A percentile compares a stretch with the other conserved stretches of the same genome.
phyloP scores from a whole-genome alignment of 305 asterid genomes.

The Lippia alba region DNA sequence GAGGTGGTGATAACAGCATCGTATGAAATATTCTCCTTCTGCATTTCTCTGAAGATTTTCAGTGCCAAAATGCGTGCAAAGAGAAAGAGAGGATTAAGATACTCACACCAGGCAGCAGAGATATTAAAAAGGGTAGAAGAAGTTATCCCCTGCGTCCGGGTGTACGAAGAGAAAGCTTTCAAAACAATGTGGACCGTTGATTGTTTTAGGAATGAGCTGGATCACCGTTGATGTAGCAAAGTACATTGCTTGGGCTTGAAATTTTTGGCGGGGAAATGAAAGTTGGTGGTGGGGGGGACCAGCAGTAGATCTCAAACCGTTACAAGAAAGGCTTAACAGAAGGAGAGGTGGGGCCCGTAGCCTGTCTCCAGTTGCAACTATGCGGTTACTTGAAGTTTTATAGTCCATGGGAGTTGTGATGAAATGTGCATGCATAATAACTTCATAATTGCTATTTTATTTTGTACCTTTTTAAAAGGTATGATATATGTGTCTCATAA shows the following conservation, averaged over 20 bases:
- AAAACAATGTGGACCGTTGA: slow-evolving; percentile 19
- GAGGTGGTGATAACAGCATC: slow-evolving; percentile 12
- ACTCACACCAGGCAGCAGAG: slow-evolving; percentile 25
- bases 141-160: slow-evolving; percentile 25
- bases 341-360: slow-evolving; percentile 31
- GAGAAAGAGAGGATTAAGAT: too few species aligned
- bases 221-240: not conserved
- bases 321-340: slow-evolving; percentile 41
- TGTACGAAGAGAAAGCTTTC: not conserved
- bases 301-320: slow-evolving; percentile 45
- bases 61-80: too few species aligned
- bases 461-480: too few species aligned
- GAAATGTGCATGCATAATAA: not conserved
- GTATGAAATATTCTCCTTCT: slow-evolving; percentile 40
- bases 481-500: too few species aligned
- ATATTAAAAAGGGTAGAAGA: slow-evolving; percentile 28
- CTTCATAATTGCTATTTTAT: too few species aligned
- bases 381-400: slow-evolving; percentile 37
- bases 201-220: not conserved
- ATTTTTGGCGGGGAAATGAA: slow-evolving; percentile 41
- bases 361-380: slow-evolving; percentile 38
- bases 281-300: slow-evolving; percentile 25
- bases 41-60: slow-evolving; percentile 38
- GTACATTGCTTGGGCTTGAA: slow-evolving; percentile 35
- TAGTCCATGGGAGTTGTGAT: slow-evolving; percentile 12